phyloP scores from a whole-genome alignment of 441 rosid species.

The Metrosideros polymorpha region DNA sequence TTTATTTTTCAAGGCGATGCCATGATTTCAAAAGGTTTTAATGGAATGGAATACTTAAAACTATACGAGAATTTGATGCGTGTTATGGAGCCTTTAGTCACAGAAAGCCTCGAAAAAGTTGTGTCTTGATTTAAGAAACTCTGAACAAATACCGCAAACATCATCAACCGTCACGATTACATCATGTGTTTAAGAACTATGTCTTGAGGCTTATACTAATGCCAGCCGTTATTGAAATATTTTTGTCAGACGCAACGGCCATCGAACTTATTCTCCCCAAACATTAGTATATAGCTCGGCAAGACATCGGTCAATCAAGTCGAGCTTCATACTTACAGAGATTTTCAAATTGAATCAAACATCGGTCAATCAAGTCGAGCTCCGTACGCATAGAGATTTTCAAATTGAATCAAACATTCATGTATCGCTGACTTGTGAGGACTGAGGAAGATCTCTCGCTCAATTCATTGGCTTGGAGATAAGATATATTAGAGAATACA shows the following conservation, averaged over 20 bases:
- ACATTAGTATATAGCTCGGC: not conserved
- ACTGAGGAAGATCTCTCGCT: too few relatives aligned
- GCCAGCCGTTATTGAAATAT: not conserved
- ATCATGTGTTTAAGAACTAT: not conserved
- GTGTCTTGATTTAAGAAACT: not conserved
- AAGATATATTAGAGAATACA: not conserved
- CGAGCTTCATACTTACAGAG: not conserved
- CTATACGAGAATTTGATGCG: not conserved
- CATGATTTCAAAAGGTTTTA: not conserved
- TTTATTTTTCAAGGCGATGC: not conserved
- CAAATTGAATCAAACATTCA: not conserved
- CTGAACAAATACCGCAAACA: not conserved
- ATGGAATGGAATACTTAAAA: not conserved
- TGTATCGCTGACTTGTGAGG: too few relatives aligned
- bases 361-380: not conserved
- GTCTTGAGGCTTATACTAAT: not conserved
- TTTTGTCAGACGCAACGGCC: not conserved
- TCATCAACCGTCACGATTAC: slow-evolving; percentile 5
- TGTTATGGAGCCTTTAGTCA: not conserved
- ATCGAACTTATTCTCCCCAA: not conserved
- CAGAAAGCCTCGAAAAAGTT: not conserved
- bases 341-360: not conserved
- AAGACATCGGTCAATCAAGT: not conserved
- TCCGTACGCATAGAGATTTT: too few relatives aligned
- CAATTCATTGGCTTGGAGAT: not conserved